phyloP scores from a whole-genome alignment of 306 rosid genomes.

The Ormosia emarginata region DNA sequence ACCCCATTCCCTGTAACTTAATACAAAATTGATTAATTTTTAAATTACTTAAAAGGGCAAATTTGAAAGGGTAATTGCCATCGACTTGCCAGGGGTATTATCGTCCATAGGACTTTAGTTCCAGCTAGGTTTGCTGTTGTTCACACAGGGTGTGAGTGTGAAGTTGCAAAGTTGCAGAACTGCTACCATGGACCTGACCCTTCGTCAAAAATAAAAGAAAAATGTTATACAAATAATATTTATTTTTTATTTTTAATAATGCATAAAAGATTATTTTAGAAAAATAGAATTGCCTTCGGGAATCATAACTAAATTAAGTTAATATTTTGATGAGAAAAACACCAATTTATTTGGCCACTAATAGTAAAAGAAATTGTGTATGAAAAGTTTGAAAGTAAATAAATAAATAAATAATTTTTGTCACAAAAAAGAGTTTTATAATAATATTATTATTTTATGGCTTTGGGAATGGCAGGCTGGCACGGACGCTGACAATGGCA shows the following conservation, averaged over 20 bases:
- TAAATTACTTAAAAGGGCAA: not conserved
- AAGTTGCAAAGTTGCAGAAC: constrained; percentile 17
- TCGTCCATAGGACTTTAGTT: not conserved
- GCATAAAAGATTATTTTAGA: not conserved
- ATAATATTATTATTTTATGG: not conserved
- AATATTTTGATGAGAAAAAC: not conserved
- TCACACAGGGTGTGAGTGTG: constrained; percentile 9
- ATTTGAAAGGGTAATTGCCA: not conserved
- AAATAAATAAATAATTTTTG: not conserved
- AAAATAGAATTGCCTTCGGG: not conserved
- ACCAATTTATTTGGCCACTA: not conserved
- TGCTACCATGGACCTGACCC: not conserved
- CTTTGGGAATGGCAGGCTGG: constrained; percentile 24
- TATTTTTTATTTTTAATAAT: not conserved
- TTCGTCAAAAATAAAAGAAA: not conserved
- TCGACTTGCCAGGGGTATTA: not conserved
- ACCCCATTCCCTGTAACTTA: not conserved
- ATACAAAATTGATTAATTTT: not conserved
- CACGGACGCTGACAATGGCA: constrained; percentile 11
- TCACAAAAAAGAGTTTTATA: not conserved
- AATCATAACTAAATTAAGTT: not conserved
- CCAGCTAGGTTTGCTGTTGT: constrained; percentile 17
- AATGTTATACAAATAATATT: not conserved
- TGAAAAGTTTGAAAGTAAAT: not conserved
- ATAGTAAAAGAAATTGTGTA: not conserved